phyloP scores from a whole-genome alignment of 768 basidiomycete species.

The Macrolepiota albuminosa region DNA sequence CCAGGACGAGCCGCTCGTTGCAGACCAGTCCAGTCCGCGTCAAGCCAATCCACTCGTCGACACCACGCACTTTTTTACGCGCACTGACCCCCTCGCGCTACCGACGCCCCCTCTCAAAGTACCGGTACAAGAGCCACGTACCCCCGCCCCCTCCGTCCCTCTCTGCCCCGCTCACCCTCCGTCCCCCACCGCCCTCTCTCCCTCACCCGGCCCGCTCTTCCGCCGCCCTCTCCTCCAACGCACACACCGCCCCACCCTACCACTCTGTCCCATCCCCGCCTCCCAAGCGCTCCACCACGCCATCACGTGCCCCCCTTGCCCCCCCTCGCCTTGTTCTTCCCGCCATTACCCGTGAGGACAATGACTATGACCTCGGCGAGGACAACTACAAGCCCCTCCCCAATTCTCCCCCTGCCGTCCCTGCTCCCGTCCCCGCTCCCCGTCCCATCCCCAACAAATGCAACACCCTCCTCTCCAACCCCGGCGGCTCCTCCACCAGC shows the following conservation, averaged over 20 bases:
- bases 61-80: not conserved
- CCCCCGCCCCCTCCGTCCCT: constrained; percentile 1
- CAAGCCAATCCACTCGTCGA: not conserved
- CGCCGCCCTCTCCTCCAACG: not conserved
- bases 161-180: constrained; percentile 1
- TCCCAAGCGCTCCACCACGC: too few species aligned
- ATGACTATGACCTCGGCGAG: constrained; percentile 5
- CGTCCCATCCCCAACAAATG: not conserved
- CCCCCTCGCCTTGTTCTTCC: not conserved
- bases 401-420: not conserved
- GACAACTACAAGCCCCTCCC: not conserved
- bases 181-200: not conserved
- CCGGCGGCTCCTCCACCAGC: constrained; percentile 2
- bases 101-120: constrained; percentile 3
- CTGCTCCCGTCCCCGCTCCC: too few species aligned
- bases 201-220: not conserved
- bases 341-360: not conserved
- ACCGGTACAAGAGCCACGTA: constrained; percentile 1
- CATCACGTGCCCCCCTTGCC: not conserved
- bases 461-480: not conserved
- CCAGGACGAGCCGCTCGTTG: not conserved
- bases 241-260: not conserved
- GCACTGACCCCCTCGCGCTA: constrained; percentile 8
- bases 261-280: too few species aligned
- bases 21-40: constrained; percentile 11